Evolutionary conservation across 1,139 yeast genomes (phyloP).

Genomic region (Blastobotrys raffinosifermentans): DNA sequence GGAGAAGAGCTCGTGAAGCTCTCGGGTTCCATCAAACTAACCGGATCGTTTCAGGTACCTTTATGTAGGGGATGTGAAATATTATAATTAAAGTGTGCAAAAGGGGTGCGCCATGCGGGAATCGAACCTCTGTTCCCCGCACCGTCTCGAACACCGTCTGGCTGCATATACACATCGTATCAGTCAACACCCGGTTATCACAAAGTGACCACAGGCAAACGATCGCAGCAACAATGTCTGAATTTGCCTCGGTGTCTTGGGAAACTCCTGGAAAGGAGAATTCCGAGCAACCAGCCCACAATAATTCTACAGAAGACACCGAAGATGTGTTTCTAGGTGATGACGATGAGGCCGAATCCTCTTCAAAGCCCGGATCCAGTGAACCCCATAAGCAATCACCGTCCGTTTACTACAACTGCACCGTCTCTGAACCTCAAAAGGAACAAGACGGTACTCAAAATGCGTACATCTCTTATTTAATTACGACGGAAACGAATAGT

Average conservation of each 20-base stretch:
- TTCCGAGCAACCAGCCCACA: neutral
- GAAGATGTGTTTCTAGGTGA: neutral
- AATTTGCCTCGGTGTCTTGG: constrained; percentile 8
- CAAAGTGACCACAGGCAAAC: too few species aligned
- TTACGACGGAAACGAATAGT: constrained; percentile 53
- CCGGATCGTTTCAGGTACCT: too few species aligned
- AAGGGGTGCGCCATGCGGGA: too few species aligned
- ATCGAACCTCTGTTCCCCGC: too few species aligned
- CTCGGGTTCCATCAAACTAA: too few species aligned
- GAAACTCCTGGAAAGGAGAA: constrained; percentile 1
- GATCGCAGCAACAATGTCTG: constrained; percentile 2
- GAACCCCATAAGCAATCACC: neutral
- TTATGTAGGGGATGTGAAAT: too few species aligned
- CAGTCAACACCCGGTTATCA: too few species aligned
- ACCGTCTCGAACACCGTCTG: too few species aligned
- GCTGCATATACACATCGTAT: too few species aligned
- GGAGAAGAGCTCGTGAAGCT: too few species aligned
- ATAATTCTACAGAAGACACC: constrained; percentile 2
- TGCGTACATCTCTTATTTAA: constrained; percentile 73
- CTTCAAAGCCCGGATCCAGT: neutral
- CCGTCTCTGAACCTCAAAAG: constrained; percentile 68
- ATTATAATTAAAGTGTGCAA: too few species aligned
- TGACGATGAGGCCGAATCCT: constrained; percentile 2
- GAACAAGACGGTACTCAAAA: constrained; percentile 71
- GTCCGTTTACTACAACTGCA: constrained; percentile 22